Conservation (phyloP, 305 asterid species). For the Solanum chacoense region DNA sequence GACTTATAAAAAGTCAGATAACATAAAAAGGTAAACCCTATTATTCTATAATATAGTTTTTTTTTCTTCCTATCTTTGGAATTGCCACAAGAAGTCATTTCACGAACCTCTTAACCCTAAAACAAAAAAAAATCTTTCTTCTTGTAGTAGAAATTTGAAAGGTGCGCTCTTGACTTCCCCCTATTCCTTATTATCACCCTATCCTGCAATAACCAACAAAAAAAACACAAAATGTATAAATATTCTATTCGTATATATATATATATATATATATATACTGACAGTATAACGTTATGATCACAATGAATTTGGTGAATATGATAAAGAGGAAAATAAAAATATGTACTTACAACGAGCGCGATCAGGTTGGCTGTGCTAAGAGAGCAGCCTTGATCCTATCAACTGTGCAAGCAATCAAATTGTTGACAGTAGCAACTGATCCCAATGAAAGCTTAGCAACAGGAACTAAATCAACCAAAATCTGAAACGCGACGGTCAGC, state of each 20-base stretch:
- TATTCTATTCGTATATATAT: not conserved
- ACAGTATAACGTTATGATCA: not conserved
- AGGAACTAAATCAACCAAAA: constrained; percentile 6
- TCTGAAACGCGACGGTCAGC: constrained; percentile 2
- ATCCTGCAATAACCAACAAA: not conserved
- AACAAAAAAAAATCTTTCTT: not conserved
- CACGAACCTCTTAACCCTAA: not conserved
- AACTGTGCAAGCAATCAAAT: not conserved
- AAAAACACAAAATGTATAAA: not conserved
- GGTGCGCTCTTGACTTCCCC: constrained; percentile 6
- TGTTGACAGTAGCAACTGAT: constrained; percentile 3
- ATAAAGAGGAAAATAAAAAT: not conserved
- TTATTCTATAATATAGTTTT: not conserved
- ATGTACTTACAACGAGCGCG: not conserved
- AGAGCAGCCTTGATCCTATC: constrained; percentile 4
- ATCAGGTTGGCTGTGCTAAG: not conserved
- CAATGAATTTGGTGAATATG: too few species aligned
- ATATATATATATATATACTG: too few species aligned
- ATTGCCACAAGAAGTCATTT: not conserved
- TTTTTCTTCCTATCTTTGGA: not conserved
- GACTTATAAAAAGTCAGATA: not conserved
- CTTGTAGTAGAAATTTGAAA: not conserved
- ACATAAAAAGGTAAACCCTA: not conserved
- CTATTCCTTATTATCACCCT: not conserved
- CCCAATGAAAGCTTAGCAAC: constrained; percentile 3